Evolutionary conservation across 2,329 filamentous ascomycete genomes (phyloP), one percentile per base, ranked within the genome.

Genomic region (Paracorniculantispora psalliotae): DNA sequence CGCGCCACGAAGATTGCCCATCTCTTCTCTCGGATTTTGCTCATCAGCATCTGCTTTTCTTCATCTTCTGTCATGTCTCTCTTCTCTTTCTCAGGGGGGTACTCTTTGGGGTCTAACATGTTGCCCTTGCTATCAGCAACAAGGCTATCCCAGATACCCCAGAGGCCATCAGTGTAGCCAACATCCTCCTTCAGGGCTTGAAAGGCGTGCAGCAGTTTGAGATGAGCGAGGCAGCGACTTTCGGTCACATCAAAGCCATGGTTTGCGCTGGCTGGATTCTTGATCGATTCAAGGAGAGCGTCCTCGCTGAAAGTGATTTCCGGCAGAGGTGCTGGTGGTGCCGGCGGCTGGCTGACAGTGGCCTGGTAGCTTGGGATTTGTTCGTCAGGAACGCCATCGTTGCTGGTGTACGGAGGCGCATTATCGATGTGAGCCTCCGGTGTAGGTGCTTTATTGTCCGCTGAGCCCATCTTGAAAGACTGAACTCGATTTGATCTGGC

Each of bases 191-290:
- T 87, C 57, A 93, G 73, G 35, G 79, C 79, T 63, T 89, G 82
- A 59, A 93, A 80, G 10, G 85, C 82, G 55, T 85, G 82, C 1
- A 93, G 77, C 0, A 93, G 76, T 69, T 90, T 91, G 28, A 93
- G 78, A 69, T 94, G 90, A 1, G 84, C 87, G 23, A 90, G 80
- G 63, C 87, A 90, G 44, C 39, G 19, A 12, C 41, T 26, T 23
- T 55, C 52, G 21, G 52, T 33, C 19, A 55, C 52, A 17, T 44
- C 41, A 17, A 53, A 53, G 50, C 37, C 50, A 26, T 53, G 43
- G 10, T 53, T 43, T 10, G 13, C 30, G 13, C 21, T 43, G 10
- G 25, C 9, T 13, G 23, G 37, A 10, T 53, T 35, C 15, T 23
- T 55, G 19, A 13, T 55, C 39, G 30, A 26, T 15, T 8, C 26